Evolutionary conservation across 768 basidiomycete species (phyloP).

Genomic region (Trametes cubensis): DNA sequence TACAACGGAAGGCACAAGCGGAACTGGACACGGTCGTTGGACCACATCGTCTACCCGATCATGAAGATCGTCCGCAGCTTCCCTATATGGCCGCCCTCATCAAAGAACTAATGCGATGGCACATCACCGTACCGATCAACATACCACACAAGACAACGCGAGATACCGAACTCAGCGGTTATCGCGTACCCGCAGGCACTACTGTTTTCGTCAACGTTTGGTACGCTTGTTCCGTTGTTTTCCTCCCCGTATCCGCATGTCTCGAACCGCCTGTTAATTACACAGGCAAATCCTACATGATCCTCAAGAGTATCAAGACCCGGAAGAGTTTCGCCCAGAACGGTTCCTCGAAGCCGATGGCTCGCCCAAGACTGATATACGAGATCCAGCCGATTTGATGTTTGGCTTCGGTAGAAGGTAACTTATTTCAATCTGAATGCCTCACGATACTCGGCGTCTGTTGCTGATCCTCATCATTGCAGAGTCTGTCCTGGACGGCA

Average conservation of each 20-base stretch:
- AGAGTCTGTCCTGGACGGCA: slow-evolving; percentile 17
- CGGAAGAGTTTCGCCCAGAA: slow-evolving; percentile 18
- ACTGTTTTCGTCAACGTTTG: slow-evolving; percentile 24
- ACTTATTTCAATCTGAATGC: background rate
- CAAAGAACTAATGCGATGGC: slow-evolving; percentile 24
- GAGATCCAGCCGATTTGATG: slow-evolving; percentile 2
- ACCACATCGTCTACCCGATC: slow-evolving; percentile 15
- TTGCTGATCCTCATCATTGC: too few relatives aligned
- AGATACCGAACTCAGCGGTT: slow-evolving; percentile 43
- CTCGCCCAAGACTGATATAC: background rate
- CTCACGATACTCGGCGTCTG: background rate
- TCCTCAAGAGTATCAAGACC: slow-evolving; percentile 11
- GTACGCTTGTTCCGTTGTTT: background rate
- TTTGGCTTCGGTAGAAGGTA: slow-evolving; percentile 21
- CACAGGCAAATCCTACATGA: slow-evolving; percentile 12
- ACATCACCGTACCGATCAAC: slow-evolving; percentile 14
- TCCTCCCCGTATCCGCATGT: background rate
- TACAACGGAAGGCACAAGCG: slow-evolving; percentile 15
- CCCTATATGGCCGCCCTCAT: slow-evolving; percentile 24
- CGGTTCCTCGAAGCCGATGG: slow-evolving; percentile 17
- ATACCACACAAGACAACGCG: slow-evolving; percentile 37
- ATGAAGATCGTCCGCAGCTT: slow-evolving; percentile 14
- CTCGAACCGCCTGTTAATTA: too few relatives aligned
- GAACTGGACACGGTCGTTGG: slow-evolving; percentile 26
- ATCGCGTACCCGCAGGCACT: slow-evolving; percentile 40